Evolutionary conservation across 2,329 filamentous ascomycete genomes (phyloP).

Genomic region (Penicillium expansum): DNA sequence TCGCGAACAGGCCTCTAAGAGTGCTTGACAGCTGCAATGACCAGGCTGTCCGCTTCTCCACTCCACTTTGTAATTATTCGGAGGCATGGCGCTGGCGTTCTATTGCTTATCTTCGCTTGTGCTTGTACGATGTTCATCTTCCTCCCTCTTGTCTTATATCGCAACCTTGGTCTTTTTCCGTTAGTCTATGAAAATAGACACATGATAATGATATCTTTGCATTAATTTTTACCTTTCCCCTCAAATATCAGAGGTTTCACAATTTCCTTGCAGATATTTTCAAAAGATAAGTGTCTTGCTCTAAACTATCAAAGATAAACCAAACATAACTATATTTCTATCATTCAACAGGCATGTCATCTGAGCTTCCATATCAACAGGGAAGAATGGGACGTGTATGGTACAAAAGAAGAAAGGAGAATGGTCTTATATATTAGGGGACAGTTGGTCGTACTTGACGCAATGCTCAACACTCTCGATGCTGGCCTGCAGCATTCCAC

Average conservation of each 20-base stretch:
- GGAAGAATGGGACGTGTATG: slow-evolving; percentile 1
- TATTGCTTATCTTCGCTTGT: slow-evolving; percentile 5
- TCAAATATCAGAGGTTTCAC: neutral
- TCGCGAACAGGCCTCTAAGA: slow-evolving; percentile 18
- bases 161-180: neutral
- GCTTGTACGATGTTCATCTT: slow-evolving; percentile 11
- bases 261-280: neutral
- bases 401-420: slow-evolving; percentile 3
- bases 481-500: slow-evolving; percentile 84
- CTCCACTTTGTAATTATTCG: slow-evolving; percentile 22
- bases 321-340: neutral
- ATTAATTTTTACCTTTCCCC: neutral
- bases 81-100: slow-evolving; percentile 30
- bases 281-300: neutral
- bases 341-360: slow-evolving; percentile 5
- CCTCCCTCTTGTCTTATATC: slow-evolving; percentile 12
- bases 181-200: slow-evolving; percentile 6
- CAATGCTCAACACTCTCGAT: slow-evolving; percentile 85
- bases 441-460: slow-evolving; percentile 85
- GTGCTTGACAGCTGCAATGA: neutral
- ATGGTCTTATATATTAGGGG: slow-evolving; percentile 69
- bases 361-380: slow-evolving; percentile 3
- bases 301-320: neutral
- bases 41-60: slow-evolving; percentile 23
- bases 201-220: slow-evolving; percentile 12